These are phyloP conservation scores for Colletotrichum chrysophilum DNA, from an alignment of 2,329 filamentous ascomycete species.

Conservation along the genomic window DNA sequence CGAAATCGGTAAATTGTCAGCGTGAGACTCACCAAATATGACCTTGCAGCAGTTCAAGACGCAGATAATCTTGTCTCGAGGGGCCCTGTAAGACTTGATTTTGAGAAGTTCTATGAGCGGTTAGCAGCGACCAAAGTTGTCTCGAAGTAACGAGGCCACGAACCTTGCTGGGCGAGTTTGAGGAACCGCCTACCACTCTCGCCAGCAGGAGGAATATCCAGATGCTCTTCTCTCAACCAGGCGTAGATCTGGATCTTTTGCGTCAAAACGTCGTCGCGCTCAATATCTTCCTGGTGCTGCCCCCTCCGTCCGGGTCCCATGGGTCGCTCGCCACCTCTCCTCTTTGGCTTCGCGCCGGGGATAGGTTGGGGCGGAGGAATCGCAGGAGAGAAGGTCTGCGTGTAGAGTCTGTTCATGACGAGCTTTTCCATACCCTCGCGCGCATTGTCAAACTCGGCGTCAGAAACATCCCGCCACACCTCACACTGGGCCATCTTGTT, in stretches of 20 bases:
- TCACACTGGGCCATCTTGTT: slow-evolving; percentile 99
- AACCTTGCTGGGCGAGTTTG: slow-evolving; percentile 85
- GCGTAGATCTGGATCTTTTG: slow-evolving; percentile 98
- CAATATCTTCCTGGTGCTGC: slow-evolving; percentile 97
- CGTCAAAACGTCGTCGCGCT: slow-evolving; percentile 91
- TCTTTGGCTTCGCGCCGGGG: slow-evolving; percentile 70
- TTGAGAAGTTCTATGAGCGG: slow-evolving; percentile 79
- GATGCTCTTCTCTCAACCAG: slow-evolving; percentile 91
- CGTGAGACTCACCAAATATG: slow-evolving; percentile 76
- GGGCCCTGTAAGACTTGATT: slow-evolving; percentile 96
- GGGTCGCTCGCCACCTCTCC: slow-evolving; percentile 70
- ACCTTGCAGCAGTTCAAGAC: slow-evolving; percentile 99
- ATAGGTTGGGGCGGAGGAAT: slow-evolving; percentile 82
- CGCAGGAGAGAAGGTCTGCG: slow-evolving; percentile 93
- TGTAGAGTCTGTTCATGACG: slow-evolving; percentile 97
- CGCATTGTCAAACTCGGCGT: slow-evolving; percentile 97
- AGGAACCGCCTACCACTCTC: slow-evolving; percentile 90
- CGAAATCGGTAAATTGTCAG: background rate
- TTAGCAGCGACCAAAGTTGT: slow-evolving; percentile 29
- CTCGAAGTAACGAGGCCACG: slow-evolving; percentile 17
- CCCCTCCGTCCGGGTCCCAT: slow-evolving; percentile 85
- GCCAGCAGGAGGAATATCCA: slow-evolving; percentile 86
- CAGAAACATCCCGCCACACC: slow-evolving; percentile 93
- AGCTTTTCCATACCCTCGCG: slow-evolving; percentile 99
- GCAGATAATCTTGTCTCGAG: slow-evolving; percentile 97